phyloP scores from a whole-genome alignment of 1,284 basidiomycete species.

The Rhodotorula sp. region DNA sequence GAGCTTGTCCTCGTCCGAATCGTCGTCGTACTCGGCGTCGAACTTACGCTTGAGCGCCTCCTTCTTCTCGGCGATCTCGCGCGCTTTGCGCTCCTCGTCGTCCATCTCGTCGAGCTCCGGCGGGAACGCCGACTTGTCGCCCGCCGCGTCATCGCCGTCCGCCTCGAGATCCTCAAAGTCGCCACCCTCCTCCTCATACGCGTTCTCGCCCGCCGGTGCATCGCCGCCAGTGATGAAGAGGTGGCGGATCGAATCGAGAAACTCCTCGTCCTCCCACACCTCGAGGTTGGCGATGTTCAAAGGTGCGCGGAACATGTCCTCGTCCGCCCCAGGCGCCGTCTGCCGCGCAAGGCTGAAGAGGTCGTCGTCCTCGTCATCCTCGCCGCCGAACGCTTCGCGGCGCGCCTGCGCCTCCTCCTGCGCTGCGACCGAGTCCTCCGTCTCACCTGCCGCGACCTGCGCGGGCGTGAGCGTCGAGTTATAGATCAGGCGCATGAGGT shows the following conservation, averaged over 20 bases:
- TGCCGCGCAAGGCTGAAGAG: constrained; percentile 48
- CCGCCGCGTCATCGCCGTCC: constrained; percentile 49
- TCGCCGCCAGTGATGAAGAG: constrained; percentile 84
- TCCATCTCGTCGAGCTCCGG: constrained; percentile 27
- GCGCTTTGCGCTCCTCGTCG: constrained; percentile 55
- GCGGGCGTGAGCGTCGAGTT: constrained; percentile 66
- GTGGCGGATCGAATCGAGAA: constrained; percentile 80
- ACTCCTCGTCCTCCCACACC: constrained; percentile 79
- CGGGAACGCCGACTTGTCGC: constrained; percentile 40
- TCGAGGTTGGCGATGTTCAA: constrained; percentile 57
- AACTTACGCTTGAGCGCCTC: constrained; percentile 90
- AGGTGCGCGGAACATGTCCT: constrained; percentile 42
- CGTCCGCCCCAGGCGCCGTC: constrained; percentile 62
- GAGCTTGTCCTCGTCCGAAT: constrained; percentile 65
- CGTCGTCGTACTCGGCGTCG: constrained; percentile 94
- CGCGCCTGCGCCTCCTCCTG: constrained; percentile 43
- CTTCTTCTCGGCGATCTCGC: constrained; percentile 79
- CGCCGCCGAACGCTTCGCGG: constrained; percentile 47
- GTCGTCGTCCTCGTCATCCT: constrained; percentile 46
- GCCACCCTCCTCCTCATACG: constrained; percentile 56
- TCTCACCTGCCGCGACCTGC: constrained; percentile 63
- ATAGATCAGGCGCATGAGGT: constrained; percentile 89
- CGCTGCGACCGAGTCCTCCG: constrained; percentile 43
- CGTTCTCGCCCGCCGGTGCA: constrained; percentile 46
- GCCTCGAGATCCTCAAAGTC: constrained; percentile 59